These are phyloP conservation scores for Mycocentrospora acerina DNA, from an alignment of 2,329 filamentous ascomycete genomes.

Conservation along the genomic window DNA sequence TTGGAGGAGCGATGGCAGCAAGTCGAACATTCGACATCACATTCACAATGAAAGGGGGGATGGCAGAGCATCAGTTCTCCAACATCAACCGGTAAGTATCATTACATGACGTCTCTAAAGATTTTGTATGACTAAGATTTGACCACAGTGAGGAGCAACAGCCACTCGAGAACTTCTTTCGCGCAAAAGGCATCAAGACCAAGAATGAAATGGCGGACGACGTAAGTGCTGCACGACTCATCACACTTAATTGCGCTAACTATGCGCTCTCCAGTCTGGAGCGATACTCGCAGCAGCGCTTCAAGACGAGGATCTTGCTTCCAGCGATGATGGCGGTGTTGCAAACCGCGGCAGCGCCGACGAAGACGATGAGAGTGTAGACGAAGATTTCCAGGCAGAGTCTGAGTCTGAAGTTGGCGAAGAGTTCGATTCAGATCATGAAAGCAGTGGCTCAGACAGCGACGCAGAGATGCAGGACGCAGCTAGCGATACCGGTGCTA, in stretches of 20 bases:
- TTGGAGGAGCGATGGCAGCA: constrained; percentile 89
- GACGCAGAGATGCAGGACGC: constrained; percentile 67
- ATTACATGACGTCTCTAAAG: background rate
- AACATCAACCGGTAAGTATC: constrained; percentile 82
- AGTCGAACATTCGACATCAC: constrained; percentile 97
- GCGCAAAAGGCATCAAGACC: constrained; percentile 87
- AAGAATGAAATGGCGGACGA: constrained; percentile 99
- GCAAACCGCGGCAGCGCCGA: constrained; percentile 87
- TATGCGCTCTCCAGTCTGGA: constrained; percentile 46
- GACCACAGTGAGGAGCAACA: constrained; percentile 77
- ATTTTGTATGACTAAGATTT: constrained; percentile 25
- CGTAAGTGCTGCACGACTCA: constrained; percentile 54
- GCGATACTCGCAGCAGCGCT: constrained; percentile 75
- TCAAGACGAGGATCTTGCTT: constrained; percentile 78
- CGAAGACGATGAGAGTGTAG: constrained; percentile 91
- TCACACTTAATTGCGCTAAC: constrained; percentile 23
- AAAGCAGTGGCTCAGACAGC: constrained; percentile 74
- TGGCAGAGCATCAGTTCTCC: constrained; percentile 90
- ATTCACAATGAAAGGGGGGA: constrained; percentile 83
- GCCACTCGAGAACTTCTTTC: constrained; percentile 96
- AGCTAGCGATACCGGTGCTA: constrained; percentile 56
- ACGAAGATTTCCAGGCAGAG: constrained; percentile 93
- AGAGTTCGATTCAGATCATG: constrained; percentile 89
- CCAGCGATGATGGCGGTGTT: constrained; percentile 71
- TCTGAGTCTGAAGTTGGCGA: constrained; percentile 95